Conservation (phyloP, 1,284 basidiomycete species). For the Bjerkandera adusta region DNA sequence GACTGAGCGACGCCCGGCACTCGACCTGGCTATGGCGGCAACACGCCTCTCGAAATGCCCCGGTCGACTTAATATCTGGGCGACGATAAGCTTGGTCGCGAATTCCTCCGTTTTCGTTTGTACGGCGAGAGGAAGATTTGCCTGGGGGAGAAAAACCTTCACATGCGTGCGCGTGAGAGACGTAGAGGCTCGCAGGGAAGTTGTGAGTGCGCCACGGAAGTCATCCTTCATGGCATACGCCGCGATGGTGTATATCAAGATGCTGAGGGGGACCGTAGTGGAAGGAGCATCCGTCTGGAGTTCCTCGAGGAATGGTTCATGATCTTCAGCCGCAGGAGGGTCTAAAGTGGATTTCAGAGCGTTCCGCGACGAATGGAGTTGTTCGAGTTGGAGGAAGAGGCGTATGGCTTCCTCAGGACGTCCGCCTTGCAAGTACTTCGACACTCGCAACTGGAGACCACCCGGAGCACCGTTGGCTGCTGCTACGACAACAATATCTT, state of each 20-base stretch:
- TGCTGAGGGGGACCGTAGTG: too few relatives aligned
- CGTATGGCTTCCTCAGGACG: conserved; percentile 42
- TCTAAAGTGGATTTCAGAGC: too few relatives aligned
- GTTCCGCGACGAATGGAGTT: too few relatives aligned
- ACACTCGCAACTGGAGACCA: conserved; percentile 51
- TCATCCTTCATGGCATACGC: conserved; percentile 56
- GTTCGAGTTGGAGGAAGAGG: conserved; percentile 43
- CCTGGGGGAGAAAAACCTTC: conserved; percentile 35
- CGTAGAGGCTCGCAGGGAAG: conserved; percentile 37
- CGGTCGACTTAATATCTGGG: conserved; percentile 49
- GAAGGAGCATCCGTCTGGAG: too few relatives aligned
- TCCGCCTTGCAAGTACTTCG: conserved; percentile 38
- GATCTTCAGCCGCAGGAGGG: too few relatives aligned
- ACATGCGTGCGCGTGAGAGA: conserved; percentile 35
- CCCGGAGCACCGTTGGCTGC: conserved; percentile 39
- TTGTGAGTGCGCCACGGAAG: conserved; percentile 50
- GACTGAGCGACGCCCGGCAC: too few relatives aligned
- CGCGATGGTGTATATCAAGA: too few relatives aligned
- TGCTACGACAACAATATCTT: conserved; percentile 49
- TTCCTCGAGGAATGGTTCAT: too few relatives aligned
- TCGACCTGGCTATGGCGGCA: conserved; percentile 37
- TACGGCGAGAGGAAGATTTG: conserved; percentile 34
- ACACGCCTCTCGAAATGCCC: conserved; percentile 49
- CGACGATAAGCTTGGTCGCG: conserved; percentile 44
- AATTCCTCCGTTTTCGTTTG: conserved; percentile 41